Conservation (phyloP, 495 filamentous ascomycete genomes). For the Cryomyces antarcticus region DNA sequence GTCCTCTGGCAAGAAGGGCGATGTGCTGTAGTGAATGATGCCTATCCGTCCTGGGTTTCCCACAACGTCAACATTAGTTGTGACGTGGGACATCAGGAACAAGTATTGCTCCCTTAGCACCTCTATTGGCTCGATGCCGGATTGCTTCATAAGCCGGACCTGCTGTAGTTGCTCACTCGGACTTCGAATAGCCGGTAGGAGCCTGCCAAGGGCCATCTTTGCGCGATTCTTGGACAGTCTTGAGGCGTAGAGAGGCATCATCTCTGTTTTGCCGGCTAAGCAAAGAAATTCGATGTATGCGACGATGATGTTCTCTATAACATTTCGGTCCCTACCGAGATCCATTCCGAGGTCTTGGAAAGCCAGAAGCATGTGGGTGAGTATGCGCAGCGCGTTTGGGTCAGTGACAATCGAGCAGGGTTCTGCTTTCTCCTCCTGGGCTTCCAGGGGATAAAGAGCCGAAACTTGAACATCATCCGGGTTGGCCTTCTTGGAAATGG, state of each 20-base stretch:
- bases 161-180: slow-evolving; percentile 26
- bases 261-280: slow-evolving; percentile 41
- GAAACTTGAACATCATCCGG: no score
- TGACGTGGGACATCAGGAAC: no score
- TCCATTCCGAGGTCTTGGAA: slow-evolving; percentile 5
- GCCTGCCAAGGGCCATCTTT: slow-evolving; percentile 32
- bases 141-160: slow-evolving; percentile 31
- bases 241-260: slow-evolving; percentile 74
- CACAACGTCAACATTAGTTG: no score
- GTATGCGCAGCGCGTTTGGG: slow-evolving; percentile 9
- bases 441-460: no score
- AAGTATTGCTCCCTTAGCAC: slow-evolving; percentile 25
- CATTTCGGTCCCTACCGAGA: slow-evolving; percentile 2
- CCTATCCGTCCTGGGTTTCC: slow-evolving; percentile 13
- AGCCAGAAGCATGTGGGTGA: slow-evolving; percentile 22
- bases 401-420: slow-evolving; percentile 2
- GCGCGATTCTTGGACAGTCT: slow-evolving; percentile 33
- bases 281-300: slow-evolving; percentile 66
- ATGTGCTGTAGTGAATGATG: no score
- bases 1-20: slow-evolving; percentile 6
- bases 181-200: slow-evolving; percentile 32
- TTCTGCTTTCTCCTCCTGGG: neutral
- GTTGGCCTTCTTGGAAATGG: slow-evolving; percentile 33
- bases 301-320: slow-evolving; percentile 46
- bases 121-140: slow-evolving; percentile 29